Percentiles rank a stretch among this genome's conserved stretches.
These are phyloP conservation scores for Aspergillus kassunensis DNA, from an alignment of 495 filamentous ascomycete species.

Conservation along the genomic window DNA sequence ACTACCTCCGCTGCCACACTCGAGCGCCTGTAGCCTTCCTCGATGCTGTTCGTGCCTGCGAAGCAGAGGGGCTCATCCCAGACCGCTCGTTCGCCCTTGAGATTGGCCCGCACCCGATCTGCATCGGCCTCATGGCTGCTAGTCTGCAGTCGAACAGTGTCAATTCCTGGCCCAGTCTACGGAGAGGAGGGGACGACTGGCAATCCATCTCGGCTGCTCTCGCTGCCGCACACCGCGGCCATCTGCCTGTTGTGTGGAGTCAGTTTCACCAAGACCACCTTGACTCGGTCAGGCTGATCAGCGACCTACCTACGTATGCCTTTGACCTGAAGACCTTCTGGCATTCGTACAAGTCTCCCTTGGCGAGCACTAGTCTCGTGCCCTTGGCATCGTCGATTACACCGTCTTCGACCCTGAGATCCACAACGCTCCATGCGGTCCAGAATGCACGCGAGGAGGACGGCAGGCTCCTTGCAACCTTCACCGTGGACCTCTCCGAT, in stretches of 20 bases:
- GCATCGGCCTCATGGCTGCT: constrained; percentile 19
- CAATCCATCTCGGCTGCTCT: too few species aligned
- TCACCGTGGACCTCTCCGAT: neutral
- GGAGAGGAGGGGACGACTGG: too few species aligned
- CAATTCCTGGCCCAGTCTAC: too few species aligned
- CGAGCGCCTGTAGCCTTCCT: neutral
- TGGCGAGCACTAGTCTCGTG: neutral
- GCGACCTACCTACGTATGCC: constrained; percentile 5
- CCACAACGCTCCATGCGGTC: neutral
- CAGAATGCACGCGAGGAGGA: neutral
- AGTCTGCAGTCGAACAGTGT: too few species aligned
- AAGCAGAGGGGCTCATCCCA: neutral
- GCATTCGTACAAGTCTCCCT: neutral
- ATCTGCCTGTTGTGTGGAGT: too few species aligned
- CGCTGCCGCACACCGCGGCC: too few species aligned
- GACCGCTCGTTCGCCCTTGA: constrained; percentile 26
- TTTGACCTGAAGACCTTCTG: constrained; percentile 8
- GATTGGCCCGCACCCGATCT: constrained; percentile 35
- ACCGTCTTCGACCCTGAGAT: neutral
- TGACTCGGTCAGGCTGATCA: neutral
- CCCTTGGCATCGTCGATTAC: neutral
- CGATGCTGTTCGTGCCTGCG: neutral
- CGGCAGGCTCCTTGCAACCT: neutral
- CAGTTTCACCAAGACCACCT: constrained; percentile 5
- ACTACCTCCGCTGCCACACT: neutral